Conservation (phyloP, 306 rosid genomes). For the Prinsepia uniflora region DNA sequence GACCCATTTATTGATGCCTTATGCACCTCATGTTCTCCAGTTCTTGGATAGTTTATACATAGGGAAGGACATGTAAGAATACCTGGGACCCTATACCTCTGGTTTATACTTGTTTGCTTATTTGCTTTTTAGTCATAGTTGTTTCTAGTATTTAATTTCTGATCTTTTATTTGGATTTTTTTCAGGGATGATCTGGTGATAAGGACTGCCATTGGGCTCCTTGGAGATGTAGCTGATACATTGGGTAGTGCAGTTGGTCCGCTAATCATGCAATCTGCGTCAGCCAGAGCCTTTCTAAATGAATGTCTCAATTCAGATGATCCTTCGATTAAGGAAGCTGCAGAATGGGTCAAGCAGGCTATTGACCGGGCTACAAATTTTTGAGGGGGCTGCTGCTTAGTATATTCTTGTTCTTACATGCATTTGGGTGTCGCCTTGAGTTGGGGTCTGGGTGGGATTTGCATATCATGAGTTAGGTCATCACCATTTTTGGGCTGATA, state of each 20-base stretch:
- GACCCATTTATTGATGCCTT: conserved; percentile 83
- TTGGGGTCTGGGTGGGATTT: conserved; percentile 68
- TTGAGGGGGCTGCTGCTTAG: conserved; percentile 45
- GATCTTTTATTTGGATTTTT: conserved; percentile 12
- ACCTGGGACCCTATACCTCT: not conserved
- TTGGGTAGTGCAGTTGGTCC: conserved; percentile 66
- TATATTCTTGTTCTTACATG: conserved; percentile 58
- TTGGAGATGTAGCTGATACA: conserved; percentile 91
- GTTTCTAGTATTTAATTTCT: not conserved
- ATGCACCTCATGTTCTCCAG: conserved; percentile 78
- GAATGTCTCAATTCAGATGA: conserved; percentile 86
- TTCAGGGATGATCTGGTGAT: conserved; percentile 83
- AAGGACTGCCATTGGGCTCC: conserved; percentile 87
- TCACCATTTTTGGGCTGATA: conserved; percentile 67
- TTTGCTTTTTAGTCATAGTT: not conserved
- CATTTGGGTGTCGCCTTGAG: conserved; percentile 60
- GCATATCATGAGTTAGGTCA: conserved; percentile 83
- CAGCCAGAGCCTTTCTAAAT: conserved; percentile 77
- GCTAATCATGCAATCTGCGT: conserved; percentile 75
- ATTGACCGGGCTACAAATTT: conserved; percentile 69
- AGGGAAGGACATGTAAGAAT: conserved; percentile 83
- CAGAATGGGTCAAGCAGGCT: conserved; percentile 91
- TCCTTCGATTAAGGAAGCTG: conserved; percentile 77
- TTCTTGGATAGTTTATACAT: conserved; percentile 81
- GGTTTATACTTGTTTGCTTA: not conserved